Percentiles rank a stretch among this genome's conserved stretches.
Evolutionary conservation across 257 asterid species (phyloP).

Genomic region (Fraxinus excelsior): DNA sequence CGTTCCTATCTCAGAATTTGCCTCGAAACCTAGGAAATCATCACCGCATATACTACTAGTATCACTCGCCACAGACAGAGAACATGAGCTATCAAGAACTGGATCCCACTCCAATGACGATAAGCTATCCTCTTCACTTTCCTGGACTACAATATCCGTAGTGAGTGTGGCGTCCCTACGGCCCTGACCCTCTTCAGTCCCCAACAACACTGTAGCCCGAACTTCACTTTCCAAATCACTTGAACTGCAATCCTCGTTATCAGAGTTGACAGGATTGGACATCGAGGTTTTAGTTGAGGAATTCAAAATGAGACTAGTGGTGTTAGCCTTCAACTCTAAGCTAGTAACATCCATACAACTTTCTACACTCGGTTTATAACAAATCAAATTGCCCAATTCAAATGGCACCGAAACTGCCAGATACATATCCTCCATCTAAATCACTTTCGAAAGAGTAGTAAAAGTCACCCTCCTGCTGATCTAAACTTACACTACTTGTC

Average conservation of each 20-base stretch:
- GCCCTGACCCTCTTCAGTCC: constrained; percentile 28
- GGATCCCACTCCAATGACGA: constrained; percentile 61
- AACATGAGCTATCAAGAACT: constrained; percentile 54
- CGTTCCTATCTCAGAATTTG: constrained; percentile 40
- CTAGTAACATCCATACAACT: constrained; percentile 46
- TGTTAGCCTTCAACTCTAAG: constrained; percentile 43
- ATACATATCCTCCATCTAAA: constrained; percentile 55
- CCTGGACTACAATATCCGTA: constrained; percentile 45
- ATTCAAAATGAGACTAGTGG: constrained; percentile 36
- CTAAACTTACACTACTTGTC: constrained; percentile 48
- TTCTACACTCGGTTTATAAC: constrained; percentile 34
- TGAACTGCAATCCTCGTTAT: constrained; percentile 34
- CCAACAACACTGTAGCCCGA: constrained; percentile 32
- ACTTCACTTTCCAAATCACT: constrained; percentile 43
- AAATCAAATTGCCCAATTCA: constrained; percentile 52
- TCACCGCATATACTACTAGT: constrained; percentile 84
- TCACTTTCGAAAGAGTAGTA: constrained; percentile 41
- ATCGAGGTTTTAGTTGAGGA: constrained; percentile 34
- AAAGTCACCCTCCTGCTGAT: constrained; percentile 46
- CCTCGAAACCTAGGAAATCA: constrained; percentile 57
- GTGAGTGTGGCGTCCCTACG: constrained; percentile 31
- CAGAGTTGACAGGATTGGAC: constrained; percentile 35
- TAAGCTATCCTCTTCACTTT: constrained; percentile 59
- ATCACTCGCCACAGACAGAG: constrained; percentile 78
- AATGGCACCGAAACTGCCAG: constrained; percentile 57